Evolutionary conservation across 805 yeast genomes (phyloP).

Genomic region (Komagataella kurtzmanii): DNA sequence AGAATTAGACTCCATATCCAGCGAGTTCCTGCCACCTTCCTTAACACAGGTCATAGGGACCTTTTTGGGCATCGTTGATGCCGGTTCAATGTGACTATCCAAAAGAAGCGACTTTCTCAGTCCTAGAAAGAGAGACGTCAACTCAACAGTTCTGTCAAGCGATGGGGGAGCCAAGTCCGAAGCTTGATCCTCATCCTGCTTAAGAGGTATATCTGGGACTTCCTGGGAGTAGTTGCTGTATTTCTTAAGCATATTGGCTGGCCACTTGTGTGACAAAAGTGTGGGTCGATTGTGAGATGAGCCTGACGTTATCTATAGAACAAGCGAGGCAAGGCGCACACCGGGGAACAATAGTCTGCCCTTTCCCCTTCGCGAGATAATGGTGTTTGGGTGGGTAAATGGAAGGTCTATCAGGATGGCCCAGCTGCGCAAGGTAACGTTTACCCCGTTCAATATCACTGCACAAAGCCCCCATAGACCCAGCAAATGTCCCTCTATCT

Average conservation of each 20-base stretch:
- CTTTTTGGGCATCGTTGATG: not conserved
- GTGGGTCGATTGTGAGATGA: not conserved
- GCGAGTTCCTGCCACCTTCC: not conserved
- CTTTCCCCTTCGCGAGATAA: not conserved
- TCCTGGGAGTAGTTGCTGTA: slow-evolving; percentile 1
- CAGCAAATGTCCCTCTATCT: slow-evolving; percentile 66
- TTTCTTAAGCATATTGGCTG: not conserved
- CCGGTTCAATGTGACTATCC: not conserved
- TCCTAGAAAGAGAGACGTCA: not conserved
- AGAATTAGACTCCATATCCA: not conserved
- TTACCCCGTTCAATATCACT: not conserved
- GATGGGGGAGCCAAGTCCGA: not conserved
- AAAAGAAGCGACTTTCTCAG: not conserved
- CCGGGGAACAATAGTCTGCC: not conserved
- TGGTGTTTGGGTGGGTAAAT: not conserved
- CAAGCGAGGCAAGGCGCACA: not conserved
- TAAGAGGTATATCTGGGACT: not conserved
- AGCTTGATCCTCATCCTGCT: not conserved
- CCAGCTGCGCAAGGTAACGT: not conserved
- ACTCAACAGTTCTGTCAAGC: not conserved
- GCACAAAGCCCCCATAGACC: slow-evolving; percentile 5
- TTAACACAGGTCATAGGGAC: not conserved
- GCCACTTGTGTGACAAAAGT: not conserved
- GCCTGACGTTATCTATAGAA: not conserved
- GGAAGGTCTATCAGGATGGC: not conserved